Percentiles rank a stretch among this genome's conserved stretches.
Evolutionary conservation across 2,329 filamentous ascomycete species (phyloP).

Genomic region (Dryadomyces quercivorus): DNA sequence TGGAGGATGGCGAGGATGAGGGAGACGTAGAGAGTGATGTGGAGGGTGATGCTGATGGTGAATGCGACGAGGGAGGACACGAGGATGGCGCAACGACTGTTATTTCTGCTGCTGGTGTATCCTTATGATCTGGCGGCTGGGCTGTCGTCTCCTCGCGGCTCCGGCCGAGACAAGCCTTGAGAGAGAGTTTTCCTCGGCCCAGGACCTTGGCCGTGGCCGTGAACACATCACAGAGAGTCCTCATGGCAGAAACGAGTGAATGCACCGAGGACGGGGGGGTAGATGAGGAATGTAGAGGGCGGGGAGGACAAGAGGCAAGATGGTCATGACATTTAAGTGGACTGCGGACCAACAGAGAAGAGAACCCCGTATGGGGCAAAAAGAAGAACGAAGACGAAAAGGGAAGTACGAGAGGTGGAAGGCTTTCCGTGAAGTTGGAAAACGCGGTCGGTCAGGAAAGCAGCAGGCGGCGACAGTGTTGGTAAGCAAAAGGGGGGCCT

Average conservation of each 20-base stretch:
- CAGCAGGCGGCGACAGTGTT: too few species aligned
- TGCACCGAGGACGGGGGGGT: slow-evolving; percentile 25
- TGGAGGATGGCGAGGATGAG: slow-evolving; percentile 1
- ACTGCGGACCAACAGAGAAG: neutral
- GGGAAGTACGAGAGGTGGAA: neutral
- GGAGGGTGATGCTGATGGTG: neutral
- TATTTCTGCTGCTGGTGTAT: slow-evolving; percentile 9
- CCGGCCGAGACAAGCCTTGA: slow-evolving; percentile 39
- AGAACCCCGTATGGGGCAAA: neutral
- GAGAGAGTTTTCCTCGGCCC: slow-evolving; percentile 44
- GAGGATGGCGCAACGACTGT: neutral
- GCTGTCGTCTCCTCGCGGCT: neutral
- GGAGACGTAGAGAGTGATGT: neutral
- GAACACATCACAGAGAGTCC: slow-evolving; percentile 40
- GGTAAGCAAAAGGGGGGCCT: too few species aligned
- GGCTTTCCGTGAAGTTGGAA: neutral
- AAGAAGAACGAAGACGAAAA: neutral
- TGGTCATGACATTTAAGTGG: slow-evolving; percentile 1
- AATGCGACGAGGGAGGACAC: neutral
- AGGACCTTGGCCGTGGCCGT: slow-evolving; percentile 43
- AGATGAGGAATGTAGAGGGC: neutral
- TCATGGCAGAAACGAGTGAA: slow-evolving; percentile 44
- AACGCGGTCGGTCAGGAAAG: too few species aligned
- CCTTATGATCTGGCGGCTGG: neutral
- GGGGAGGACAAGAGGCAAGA: neutral